Evolutionary conservation across 805 yeast genomes (phyloP).

Genomic region (Pichia manshurica): DNA sequence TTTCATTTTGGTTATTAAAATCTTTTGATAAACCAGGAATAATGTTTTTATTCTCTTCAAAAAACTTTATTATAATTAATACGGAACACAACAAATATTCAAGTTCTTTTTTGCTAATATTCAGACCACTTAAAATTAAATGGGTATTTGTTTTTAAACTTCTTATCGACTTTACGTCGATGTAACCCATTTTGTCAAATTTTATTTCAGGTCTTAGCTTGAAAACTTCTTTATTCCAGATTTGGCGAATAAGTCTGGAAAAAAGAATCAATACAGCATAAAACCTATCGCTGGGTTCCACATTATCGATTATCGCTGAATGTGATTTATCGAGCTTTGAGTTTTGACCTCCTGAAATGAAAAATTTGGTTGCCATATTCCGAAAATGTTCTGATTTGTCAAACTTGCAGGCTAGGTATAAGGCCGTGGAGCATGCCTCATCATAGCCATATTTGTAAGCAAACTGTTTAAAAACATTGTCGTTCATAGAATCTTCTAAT

Average conservation of each 20-base stretch:
- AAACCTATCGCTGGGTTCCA: conserved; percentile 85
- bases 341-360: conserved; percentile 49
- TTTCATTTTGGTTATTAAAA: conserved; percentile 48
- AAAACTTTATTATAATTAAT: conserved; percentile 62
- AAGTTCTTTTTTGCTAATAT: conserved; percentile 44
- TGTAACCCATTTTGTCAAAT: conserved; percentile 33
- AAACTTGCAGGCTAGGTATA: conserved; percentile 75
- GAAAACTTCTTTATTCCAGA: conserved; percentile 75
- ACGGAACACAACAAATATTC: conserved; percentile 70
- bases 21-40: conserved; percentile 54
- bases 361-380: conserved; percentile 44
- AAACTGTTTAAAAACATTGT: conserved; percentile 60
- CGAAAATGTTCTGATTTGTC: conserved; percentile 48
- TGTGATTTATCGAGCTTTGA: conserved; percentile 35
- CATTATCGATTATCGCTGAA: conserved; percentile 55
- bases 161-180: conserved; percentile 35
- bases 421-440: conserved; percentile 86
- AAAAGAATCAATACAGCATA: conserved; percentile 79
- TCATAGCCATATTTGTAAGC: conserved; percentile 75
- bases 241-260: conserved; percentile 69
- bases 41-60: conserved; percentile 55
- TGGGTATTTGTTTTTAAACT: conserved; percentile 32
- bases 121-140: conserved; percentile 40
- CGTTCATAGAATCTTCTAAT: conserved; percentile 59
- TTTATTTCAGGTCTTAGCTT: conserved; percentile 30